Percentiles rank a stretch among this genome's conserved stretches.
phyloP scores from a whole-genome alignment of 2,329 filamentous ascomycete species.

The Penicillium italicum region DNA sequence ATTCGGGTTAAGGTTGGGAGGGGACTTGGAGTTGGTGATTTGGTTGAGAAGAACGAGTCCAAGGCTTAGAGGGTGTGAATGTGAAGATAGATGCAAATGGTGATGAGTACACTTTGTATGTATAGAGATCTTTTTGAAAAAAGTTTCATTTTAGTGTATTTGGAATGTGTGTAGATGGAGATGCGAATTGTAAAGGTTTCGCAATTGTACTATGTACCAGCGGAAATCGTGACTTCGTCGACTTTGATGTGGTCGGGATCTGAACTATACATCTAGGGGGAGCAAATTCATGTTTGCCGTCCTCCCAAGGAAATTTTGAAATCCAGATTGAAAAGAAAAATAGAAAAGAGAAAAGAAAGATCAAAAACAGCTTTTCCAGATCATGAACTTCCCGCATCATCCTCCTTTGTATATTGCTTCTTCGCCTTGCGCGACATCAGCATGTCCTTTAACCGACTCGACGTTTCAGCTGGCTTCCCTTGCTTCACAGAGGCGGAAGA shows the following conservation, averaged over 20 bases:
- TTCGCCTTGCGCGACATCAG: constrained; percentile 17
- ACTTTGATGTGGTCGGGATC: neutral
- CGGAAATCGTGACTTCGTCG: neutral
- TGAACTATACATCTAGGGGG: neutral
- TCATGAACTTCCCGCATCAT: constrained; percentile 4
- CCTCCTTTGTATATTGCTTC: constrained; percentile 12
- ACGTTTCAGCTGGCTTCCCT: constrained; percentile 4
- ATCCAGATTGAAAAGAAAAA: neutral
- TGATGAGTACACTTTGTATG: neutral
- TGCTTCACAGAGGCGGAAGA: constrained; percentile 11
- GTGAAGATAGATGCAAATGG: neutral
- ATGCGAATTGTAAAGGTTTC: neutral
- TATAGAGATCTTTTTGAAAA: constrained; percentile 1
- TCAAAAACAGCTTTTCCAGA: neutral
- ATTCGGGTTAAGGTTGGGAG: constrained; percentile 82
- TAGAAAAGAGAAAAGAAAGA: neutral
- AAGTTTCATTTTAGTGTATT: neutral
- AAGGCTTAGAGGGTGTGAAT: constrained; percentile 2
- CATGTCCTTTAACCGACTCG: constrained; percentile 19
- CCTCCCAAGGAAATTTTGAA: neutral
- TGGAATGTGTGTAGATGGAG: neutral
- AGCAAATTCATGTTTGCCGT: neutral
- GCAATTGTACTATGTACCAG: neutral
- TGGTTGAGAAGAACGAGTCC: constrained; percentile 49
- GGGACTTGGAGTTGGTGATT: constrained; percentile 67